Conservation (phyloP, 2,329 filamentous ascomycete genomes). For the Phyllosticta citrichinensis region DNA sequence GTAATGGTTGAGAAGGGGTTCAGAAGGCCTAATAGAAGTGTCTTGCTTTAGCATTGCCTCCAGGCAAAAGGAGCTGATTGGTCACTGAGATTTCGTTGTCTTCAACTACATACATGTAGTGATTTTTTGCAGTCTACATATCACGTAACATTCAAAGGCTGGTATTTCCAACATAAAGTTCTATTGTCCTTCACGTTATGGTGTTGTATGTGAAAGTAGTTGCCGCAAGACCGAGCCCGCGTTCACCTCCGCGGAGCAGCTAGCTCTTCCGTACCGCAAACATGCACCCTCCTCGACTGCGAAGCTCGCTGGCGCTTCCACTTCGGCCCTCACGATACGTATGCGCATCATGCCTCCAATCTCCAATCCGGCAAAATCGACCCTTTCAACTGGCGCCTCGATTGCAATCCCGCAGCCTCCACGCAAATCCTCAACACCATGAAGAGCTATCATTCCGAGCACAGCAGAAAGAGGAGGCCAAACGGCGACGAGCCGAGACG, state of each 20-base stretch:
- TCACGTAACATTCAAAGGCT: no score
- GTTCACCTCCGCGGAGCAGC: not conserved
- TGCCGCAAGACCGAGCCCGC: not conserved
- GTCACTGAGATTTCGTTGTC: no score
- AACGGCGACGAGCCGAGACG: constrained; percentile 21
- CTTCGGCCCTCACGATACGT: not conserved
- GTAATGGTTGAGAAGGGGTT: no score
- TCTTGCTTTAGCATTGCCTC: no score
- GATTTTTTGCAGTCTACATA: no score
- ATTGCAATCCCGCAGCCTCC: not conserved
- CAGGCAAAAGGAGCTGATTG: no score
- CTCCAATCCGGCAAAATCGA: not conserved
- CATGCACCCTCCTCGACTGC: constrained; percentile 3
- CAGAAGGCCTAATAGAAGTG: no score
- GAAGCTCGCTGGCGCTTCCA: not conserved
- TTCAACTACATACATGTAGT: no score
- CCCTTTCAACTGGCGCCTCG: not conserved
- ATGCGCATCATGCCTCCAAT: constrained; percentile 6
- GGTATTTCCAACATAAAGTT: not conserved
- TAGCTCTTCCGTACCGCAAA: not conserved
- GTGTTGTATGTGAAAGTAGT: not conserved
- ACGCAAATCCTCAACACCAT: constrained; percentile 7
- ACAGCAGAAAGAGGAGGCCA: constrained; percentile 27
- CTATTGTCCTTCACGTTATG: not conserved
- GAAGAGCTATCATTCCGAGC: constrained; percentile 27